These are phyloP conservation scores for Sclerotinia nivalis DNA, from an alignment of 2,329 filamentous ascomycete genomes.

Conservation along the genomic window DNA sequence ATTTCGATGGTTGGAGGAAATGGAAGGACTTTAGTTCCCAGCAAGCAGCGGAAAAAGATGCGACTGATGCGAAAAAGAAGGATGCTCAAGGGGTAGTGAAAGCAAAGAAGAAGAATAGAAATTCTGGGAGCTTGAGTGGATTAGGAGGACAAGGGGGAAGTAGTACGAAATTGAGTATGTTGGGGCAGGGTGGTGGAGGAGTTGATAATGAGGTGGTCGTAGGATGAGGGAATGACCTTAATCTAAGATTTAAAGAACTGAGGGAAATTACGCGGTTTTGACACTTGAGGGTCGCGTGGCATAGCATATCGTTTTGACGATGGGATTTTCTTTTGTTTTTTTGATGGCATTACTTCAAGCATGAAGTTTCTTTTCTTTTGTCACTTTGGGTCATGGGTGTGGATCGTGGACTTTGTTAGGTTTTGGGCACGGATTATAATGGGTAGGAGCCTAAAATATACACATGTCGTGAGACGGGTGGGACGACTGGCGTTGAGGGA, in stretches of 20 bases:
- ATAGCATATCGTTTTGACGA: background rate
- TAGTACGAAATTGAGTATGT: constrained; percentile 2
- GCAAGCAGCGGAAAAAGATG: constrained; percentile 34
- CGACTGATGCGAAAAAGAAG: constrained; percentile 28
- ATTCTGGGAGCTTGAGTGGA: constrained; percentile 26
- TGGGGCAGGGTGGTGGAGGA: background rate
- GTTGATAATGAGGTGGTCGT: background rate
- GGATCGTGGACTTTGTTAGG: background rate
- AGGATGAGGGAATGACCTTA: background rate
- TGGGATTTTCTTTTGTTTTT: background rate
- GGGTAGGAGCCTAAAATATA: constrained; percentile 14
- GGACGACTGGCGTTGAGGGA: constrained; percentile 9
- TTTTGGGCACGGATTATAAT: constrained; percentile 3
- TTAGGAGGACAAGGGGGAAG: constrained; percentile 1
- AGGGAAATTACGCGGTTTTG: background rate
- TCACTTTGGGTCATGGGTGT: background rate
- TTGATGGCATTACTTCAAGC: background rate
- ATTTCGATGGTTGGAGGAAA: constrained; percentile 96
- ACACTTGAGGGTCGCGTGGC: background rate
- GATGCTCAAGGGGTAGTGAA: constrained; percentile 23
- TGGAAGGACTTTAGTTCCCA: constrained; percentile 78
- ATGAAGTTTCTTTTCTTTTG: constrained; percentile 2
- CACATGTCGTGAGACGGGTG: constrained; percentile 8
- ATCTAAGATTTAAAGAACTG: background rate
- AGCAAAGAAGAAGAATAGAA: constrained; percentile 34